A percentile compares a stretch with the other conserved stretches of the same genome.
Evolutionary conservation across 164 flowering plant species (phyloP).

Genomic region (Nymphaea thermarum): DNA sequence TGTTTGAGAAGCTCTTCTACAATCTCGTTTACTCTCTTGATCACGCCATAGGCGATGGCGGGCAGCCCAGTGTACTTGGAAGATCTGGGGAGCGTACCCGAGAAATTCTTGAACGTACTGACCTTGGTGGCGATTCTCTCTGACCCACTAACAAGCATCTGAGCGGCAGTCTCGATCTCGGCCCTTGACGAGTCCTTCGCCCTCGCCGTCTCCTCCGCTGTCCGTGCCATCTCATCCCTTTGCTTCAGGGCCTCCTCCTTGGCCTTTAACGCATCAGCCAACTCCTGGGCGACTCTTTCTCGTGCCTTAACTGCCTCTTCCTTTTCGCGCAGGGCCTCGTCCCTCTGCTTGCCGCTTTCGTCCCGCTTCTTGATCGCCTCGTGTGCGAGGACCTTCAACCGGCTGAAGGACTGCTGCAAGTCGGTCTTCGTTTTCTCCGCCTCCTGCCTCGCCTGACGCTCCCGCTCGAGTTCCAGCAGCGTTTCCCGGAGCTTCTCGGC

Average conservation of each 20-base stretch:
- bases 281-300: slow-evolving; percentile 30
- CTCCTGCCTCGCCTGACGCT: slow-evolving; percentile 46
- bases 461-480: slow-evolving; percentile 64
- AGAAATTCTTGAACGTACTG: slow-evolving; percentile 53
- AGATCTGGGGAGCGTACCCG: slow-evolving; percentile 60
- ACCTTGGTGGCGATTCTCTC: slow-evolving; percentile 82
- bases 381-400: slow-evolving; percentile 18
- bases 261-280: slow-evolving; percentile 27
- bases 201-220: slow-evolving; percentile 17
- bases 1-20: slow-evolving; percentile 78
- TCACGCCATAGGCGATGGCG: slow-evolving; percentile 80
- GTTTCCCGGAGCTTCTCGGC: slow-evolving; percentile 46
- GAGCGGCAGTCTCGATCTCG: slow-evolving; percentile 57
- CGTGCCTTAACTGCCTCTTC: slow-evolving; percentile 35
- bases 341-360: slow-evolving; percentile 41
- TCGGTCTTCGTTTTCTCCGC: slow-evolving; percentile 69
- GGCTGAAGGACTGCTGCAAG: slow-evolving; percentile 37
- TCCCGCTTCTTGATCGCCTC: slow-evolving; percentile 76
- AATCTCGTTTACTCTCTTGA: slow-evolving; percentile 83
- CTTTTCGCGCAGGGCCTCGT: slow-evolving; percentile 55
- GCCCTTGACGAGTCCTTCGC: slow-evolving; percentile 39
- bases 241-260: slow-evolving; percentile 47
- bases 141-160: slow-evolving; percentile 70
- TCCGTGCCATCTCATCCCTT: slow-evolving; percentile 35
- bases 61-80: slow-evolving; percentile 73